Evolutionary conservation across 768 basidiomycete genomes (phyloP).

Genomic region (Suillus sp.): DNA sequence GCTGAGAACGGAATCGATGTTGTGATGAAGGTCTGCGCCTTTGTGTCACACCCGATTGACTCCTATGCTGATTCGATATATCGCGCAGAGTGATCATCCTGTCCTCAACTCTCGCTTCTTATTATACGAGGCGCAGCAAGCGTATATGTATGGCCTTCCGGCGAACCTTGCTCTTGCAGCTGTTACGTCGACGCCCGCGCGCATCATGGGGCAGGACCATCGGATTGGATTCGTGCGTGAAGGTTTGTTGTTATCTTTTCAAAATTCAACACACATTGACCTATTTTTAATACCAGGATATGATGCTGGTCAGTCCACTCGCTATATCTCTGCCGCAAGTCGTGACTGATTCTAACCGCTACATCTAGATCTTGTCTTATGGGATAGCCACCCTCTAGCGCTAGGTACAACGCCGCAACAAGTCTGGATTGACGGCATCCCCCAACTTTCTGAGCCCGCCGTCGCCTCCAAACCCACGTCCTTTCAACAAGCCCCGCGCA

Average conservation of each 20-base stretch:
- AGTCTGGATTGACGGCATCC: conserved; percentile 84
- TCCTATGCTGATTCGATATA: conserved; percentile 12
- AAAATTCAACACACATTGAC: conserved; percentile 3
- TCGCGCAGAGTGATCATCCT: conserved; percentile 51
- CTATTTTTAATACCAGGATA: conserved; percentile 45
- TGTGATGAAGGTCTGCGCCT: conserved; percentile 55
- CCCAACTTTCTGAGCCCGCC: conserved; percentile 57
- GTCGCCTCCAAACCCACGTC: conserved; percentile 53
- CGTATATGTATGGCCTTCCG: conserved; percentile 73
- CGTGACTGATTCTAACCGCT: not conserved
- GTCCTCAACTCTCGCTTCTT: conserved; percentile 58
- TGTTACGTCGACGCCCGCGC: conserved; percentile 73
- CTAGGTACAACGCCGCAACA: conserved; percentile 80
- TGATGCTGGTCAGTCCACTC: conserved; percentile 56
- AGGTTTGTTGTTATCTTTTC: conserved; percentile 37
- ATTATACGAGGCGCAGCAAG: conserved; percentile 62
- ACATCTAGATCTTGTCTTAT: conserved; percentile 63
- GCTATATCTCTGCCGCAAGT: conserved; percentile 13
- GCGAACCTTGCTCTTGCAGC: conserved; percentile 64
- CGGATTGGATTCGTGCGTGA: conserved; percentile 65
- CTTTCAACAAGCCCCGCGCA: conserved; percentile 53
- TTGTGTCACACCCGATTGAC: conserved; percentile 20
- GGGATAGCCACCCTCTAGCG: conserved; percentile 77
- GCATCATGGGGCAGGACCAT: conserved; percentile 71
- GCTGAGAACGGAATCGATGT: conserved; percentile 58